Base-by-base conservation (phyloP, 495 filamentous ascomycete species). In the Tetracladium setigerum region DNA sequence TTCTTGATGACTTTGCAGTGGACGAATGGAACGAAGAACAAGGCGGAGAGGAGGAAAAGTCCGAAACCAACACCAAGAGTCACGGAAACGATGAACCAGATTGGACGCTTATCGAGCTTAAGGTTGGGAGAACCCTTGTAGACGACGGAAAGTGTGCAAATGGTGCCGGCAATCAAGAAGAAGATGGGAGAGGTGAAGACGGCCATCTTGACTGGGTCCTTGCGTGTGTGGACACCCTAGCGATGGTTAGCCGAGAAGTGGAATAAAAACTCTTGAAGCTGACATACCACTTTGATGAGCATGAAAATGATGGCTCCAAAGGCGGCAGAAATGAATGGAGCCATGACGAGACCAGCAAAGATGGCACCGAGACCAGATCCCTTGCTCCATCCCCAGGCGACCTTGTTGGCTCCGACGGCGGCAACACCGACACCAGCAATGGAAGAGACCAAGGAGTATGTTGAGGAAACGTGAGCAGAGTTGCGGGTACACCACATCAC, bases 1-100 rank as follows among this genome's bases (percentile, higher is more conserved):
- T 78, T 61, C 35, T 66, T 61, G 55, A 81, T 61, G 36, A 84
- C 66, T 37, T 74, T 70, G 44, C 78, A 73, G 57, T 81, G 66
- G 51, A 84, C 60, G 63, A 73, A 86, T 5, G 81, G 81, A 30
- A 81, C 54, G 65, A 85, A 77, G 67, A 84, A 84, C 57, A 74
- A 57, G 54, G 67, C 61, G 22, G 71, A 56, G 37, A 86, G 41
- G 38, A 72, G 16, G 22, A 72, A 70, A 34, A 76, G 71, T 30
- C 68, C 80, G 31, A 65, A 65, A 51, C 80, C 77, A 15, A 78
- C 72, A 38, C 76, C 79, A 31, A 85, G 53, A 48, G 83, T 76
- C 47, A 78, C 73, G 13, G 74, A 82, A 12, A 58, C 67, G 13
- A 73, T 66, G 40, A 74, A 71, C 15, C 73, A 68, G 22, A 71